These are phyloP conservation scores for Fusarium cyanostomum DNA, from an alignment of 2,329 filamentous ascomycete genomes.

Conservation along the genomic window DNA sequence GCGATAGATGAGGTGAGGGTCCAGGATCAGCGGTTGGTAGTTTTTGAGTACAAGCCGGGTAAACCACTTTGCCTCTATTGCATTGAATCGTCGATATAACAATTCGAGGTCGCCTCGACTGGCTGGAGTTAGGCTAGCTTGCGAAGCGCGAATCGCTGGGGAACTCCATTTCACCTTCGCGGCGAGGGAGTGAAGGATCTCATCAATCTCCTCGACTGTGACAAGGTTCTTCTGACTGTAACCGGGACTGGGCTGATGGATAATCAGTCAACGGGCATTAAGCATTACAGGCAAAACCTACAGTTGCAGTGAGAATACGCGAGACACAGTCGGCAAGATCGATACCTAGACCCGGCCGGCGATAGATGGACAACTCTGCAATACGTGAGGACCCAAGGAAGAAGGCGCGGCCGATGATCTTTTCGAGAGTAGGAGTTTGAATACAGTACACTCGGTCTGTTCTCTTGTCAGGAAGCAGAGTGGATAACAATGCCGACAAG, in stretches of 20 bases:
- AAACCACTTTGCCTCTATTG: conserved; percentile 86
- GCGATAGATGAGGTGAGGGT: conserved; percentile 63
- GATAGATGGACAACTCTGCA: conserved; percentile 71
- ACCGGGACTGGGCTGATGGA: conserved; percentile 56
- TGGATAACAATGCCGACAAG: conserved; percentile 74
- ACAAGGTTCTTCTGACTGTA: conserved; percentile 53
- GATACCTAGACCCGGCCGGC: conserved; percentile 61
- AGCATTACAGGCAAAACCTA: conserved; percentile 44
- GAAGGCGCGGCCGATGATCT: conserved; percentile 74
- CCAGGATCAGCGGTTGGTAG: conserved; percentile 72
- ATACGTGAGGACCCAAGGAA: conserved; percentile 69
- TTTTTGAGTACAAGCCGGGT: conserved; percentile 82
- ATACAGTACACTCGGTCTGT: conserved; percentile 82
- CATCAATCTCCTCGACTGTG: conserved; percentile 78
- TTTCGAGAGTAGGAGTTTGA: conserved; percentile 68
- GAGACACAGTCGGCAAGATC: conserved; percentile 80
- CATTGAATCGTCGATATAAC: conserved; percentile 68
- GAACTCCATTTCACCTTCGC: conserved; percentile 77
- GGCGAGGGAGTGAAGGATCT: conserved; percentile 71
- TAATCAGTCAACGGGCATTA: not conserved
- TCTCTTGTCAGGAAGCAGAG: conserved; percentile 78
- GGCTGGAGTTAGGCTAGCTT: conserved; percentile 32
- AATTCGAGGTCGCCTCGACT: conserved; percentile 59
- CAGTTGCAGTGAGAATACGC: conserved; percentile 69
- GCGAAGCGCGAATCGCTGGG: conserved; percentile 60